Evolutionary conservation across 176 grass and related monocot species (phyloP).

Genomic region (Aegilops tauschii): DNA sequence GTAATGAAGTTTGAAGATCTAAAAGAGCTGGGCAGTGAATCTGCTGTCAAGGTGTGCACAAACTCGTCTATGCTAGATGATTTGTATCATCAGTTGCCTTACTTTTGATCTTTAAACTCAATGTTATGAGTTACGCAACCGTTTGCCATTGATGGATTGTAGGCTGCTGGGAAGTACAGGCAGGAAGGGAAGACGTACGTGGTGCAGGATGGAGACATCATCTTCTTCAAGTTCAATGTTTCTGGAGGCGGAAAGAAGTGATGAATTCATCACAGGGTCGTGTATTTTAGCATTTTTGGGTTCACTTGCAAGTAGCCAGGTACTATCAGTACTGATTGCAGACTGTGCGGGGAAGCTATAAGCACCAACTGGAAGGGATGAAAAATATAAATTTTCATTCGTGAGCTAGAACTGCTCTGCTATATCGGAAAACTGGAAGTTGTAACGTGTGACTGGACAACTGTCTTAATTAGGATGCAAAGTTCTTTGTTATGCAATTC

Average conservation of each 20-base stretch:
- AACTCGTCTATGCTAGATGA: neutral
- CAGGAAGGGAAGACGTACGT: constrained; percentile 99
- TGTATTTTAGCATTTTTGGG: constrained; percentile 26
- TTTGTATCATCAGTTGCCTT: neutral
- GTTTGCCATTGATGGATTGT: neutral
- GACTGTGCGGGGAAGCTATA: neutral
- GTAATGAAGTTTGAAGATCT: constrained; percentile 99
- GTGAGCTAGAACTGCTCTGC: no score
- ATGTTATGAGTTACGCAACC: neutral
- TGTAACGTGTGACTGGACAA: no score
- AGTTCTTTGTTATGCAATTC: neutral
- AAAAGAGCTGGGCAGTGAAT: constrained; percentile 82
- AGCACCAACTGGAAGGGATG: neutral
- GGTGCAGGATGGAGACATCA: constrained; percentile 91
- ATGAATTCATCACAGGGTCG: constrained; percentile 7
- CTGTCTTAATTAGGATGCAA: no score
- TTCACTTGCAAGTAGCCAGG: neutral
- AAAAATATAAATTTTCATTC: neutral
- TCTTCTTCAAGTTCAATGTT: constrained; percentile 99
- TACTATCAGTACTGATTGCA: neutral
- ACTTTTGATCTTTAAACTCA: neutral
- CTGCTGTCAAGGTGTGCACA: constrained; percentile 76
- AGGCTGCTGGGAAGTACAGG: constrained; percentile 97
- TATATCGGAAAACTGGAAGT: no score
- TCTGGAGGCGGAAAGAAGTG: constrained; percentile 97